Conservation (phyloP, 2,329 filamentous ascomycete genomes). For the Trichoderma atrobrunneum region DNA sequence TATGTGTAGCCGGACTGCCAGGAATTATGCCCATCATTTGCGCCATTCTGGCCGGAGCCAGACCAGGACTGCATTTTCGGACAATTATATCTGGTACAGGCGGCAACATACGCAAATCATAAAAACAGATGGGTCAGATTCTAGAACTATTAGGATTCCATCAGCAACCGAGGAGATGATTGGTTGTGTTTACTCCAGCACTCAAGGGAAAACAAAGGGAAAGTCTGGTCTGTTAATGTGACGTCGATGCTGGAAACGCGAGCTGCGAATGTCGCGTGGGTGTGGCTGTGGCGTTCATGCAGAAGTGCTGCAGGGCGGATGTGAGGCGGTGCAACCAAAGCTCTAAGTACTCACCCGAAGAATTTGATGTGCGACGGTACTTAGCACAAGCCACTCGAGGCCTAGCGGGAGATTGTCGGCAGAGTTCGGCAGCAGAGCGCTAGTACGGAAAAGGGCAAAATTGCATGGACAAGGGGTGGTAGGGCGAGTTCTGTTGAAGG, state of each 20-base stretch:
- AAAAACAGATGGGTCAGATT: conserved; percentile 19
- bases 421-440: not conserved
- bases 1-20: conserved; percentile 38
- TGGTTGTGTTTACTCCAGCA: not conserved
- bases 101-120: conserved; percentile 25
- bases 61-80: conserved; percentile 43
- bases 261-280: conserved; percentile 19
- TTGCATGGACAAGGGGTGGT: conserved; percentile 14
- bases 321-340: conserved; percentile 20
- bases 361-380: conserved; percentile 24
- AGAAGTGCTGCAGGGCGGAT: conserved; percentile 18
- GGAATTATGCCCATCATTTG: conserved; percentile 33
- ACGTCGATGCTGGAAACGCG: conserved; percentile 23
- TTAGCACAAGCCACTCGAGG: conserved; percentile 16
- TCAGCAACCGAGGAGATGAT: conserved; percentile 29
- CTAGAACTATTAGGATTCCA: conserved; percentile 31
- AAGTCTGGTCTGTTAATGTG: conserved; percentile 14
- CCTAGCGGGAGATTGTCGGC: conserved; percentile 18
- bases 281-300: conserved; percentile 25
- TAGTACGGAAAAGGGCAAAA: conserved; percentile 16
- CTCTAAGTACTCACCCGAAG: conserved; percentile 28
- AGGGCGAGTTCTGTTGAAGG: conserved; percentile 4
- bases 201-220: not conserved
- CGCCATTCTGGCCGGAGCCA: conserved; percentile 36
- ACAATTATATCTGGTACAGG: conserved; percentile 23